phyloP scores from a whole-genome alignment of 805 yeast species.

The Sugiyamaella valdiviana region DNA sequence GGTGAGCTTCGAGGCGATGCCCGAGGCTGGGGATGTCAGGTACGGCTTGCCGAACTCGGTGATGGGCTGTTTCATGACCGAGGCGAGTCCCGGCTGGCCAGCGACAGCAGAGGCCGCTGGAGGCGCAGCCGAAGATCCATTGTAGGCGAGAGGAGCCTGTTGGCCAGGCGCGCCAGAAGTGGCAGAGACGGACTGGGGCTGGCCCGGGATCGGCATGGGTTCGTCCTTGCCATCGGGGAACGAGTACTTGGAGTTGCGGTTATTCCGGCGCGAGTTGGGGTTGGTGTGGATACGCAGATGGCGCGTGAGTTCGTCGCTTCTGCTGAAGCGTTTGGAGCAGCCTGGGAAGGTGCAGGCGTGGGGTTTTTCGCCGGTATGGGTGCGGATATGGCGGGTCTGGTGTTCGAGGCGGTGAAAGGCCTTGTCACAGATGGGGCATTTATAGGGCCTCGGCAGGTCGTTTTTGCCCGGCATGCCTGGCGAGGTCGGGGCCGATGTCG shows the following conservation, averaged over 20 bases:
- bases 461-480: slow-evolving; percentile 10
- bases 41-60: slow-evolving; percentile 8
- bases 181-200: background rate
- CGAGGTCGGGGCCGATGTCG: slow-evolving; percentile 4
- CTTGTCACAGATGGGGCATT: slow-evolving; percentile 77
- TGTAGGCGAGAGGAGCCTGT: slow-evolving; percentile 1
- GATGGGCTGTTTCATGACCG: slow-evolving; percentile 10
- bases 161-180: background rate
- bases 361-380: slow-evolving; percentile 92
- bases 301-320: slow-evolving; percentile 81
- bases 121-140: background rate
- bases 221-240: slow-evolving; percentile 10
- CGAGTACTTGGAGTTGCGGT: slow-evolving; percentile 13
- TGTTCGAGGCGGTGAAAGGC: slow-evolving; percentile 87
- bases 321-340: slow-evolving; percentile 72
- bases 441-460: slow-evolving; percentile 60
- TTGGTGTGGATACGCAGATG: slow-evolving; percentile 70
- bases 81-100: background rate
- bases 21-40: slow-evolving; percentile 9
- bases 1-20: slow-evolving; percentile 8
- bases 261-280: slow-evolving; percentile 32
- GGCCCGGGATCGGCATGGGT: too few relatives aligned
- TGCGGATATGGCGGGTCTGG: slow-evolving; percentile 83
- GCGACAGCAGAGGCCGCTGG: background rate
- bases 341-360: slow-evolving; percentile 78